Evolutionary conservation across 2,329 filamentous ascomycete species (phyloP).

Genomic region (Trichoderma sp.): DNA sequence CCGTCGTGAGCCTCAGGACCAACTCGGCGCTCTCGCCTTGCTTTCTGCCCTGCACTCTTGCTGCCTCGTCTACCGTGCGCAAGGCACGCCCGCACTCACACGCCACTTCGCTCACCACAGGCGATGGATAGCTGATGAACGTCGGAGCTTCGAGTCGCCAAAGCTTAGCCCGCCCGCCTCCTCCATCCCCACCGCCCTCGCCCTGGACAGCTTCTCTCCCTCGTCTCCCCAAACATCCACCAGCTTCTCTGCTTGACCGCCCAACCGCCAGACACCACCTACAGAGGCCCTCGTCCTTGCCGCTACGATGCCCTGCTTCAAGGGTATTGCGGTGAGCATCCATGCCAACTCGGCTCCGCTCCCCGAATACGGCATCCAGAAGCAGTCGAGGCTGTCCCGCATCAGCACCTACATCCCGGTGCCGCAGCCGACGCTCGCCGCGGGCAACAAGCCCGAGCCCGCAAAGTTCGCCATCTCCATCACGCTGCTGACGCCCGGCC

Average conservation of each 20-base stretch:
- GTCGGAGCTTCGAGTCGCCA: conserved; percentile 27
- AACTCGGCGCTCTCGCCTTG: background rate
- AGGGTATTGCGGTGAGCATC: conserved; percentile 97
- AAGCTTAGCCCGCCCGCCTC: conserved; percentile 26
- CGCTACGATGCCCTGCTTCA: conserved; percentile 83
- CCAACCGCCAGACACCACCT: background rate
- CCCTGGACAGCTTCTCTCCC: conserved; percentile 9
- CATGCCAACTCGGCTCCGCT: conserved; percentile 80
- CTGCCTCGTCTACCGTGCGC: background rate
- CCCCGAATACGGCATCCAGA: conserved; percentile 91
- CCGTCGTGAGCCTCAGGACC: conserved; percentile 17
- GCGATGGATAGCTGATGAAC: conserved; percentile 34
- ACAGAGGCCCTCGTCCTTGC: conserved; percentile 36
- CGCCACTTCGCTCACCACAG: conserved; percentile 18
- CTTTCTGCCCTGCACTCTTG: background rate
- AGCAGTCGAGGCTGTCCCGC: conserved; percentile 84
- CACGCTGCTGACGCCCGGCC: conserved; percentile 84
- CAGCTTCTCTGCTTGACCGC: conserved; percentile 23
- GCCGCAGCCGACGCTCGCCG: conserved; percentile 73
- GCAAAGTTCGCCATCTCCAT: conserved; percentile 98
- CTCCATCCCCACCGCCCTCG: conserved; percentile 28
- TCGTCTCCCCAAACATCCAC: conserved; percentile 23
- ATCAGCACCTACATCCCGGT: conserved; percentile 98
- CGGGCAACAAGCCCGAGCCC: conserved; percentile 77
- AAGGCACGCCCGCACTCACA: conserved; percentile 12